These are phyloP conservation scores for Gomphus sp. DNA, from an alignment of 1,284 basidiomycete species.

Conservation along the genomic window DNA sequence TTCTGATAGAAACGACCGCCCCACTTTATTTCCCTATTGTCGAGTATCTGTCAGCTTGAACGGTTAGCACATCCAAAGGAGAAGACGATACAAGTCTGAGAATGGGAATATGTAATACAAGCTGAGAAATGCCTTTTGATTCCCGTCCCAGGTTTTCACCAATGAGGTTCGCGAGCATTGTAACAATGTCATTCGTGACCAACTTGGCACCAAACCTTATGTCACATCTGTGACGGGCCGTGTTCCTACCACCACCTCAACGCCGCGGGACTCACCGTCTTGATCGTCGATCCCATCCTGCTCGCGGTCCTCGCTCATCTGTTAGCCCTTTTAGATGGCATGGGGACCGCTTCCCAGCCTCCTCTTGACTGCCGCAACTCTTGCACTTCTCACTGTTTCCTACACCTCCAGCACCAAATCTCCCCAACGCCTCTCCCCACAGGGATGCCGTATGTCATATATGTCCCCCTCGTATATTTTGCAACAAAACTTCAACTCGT, in stretches of 20 bases:
- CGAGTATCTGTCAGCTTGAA: too few relatives aligned
- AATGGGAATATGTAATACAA: too few relatives aligned
- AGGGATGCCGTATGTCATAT: slow-evolving; percentile 95
- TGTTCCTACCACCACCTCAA: neutral
- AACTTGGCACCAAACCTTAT: neutral
- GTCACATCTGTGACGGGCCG: neutral
- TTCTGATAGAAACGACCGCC: too few relatives aligned
- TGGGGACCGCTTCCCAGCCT: neutral
- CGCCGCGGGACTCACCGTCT: neutral
- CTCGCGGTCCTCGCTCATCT: neutral
- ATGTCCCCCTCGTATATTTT: slow-evolving; percentile 91
- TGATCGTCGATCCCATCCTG: neutral
- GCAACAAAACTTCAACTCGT: slow-evolving; percentile 48
- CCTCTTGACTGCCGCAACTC: neutral
- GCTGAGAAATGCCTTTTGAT: too few relatives aligned
- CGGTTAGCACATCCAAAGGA: too few relatives aligned
- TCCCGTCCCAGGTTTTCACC: too few relatives aligned
- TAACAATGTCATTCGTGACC: too few relatives aligned
- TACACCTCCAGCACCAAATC: slow-evolving; percentile 12
- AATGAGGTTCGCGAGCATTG: too few relatives aligned
- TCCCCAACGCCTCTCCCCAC: slow-evolving; percentile 43
- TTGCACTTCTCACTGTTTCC: neutral
- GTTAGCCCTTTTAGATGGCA: neutral
- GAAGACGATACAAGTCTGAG: too few relatives aligned
- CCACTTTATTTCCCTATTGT: too few relatives aligned